Evolutionary conservation across 202 grass and related monocot species (phyloP), one percentile per base, ranked within the genome.

Genomic region (Panicum virgatum): DNA sequence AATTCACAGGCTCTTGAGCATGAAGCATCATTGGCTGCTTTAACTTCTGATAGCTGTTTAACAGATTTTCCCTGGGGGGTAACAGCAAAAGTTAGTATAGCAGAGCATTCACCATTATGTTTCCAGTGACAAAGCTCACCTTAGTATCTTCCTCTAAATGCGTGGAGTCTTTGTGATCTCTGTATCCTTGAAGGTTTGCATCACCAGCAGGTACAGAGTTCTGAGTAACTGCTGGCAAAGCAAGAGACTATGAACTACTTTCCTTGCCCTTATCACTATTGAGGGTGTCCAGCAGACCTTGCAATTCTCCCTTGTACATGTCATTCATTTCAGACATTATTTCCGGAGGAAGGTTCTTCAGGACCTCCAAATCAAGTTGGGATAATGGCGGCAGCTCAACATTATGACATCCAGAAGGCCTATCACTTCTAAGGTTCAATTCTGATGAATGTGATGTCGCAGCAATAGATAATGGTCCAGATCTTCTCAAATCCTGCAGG

Each of bases 241-340:
- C 79, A 79, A 48, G 34, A 63, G 57, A 85, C 63, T 85, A 84
- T 70, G 76, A 83, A 72, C 38, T 25, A 38, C 13, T 82, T 80
- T 54, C 69, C 67, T 53, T 87, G 79, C 62, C 82, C 43, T 86
- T 82, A 53, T 74, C 84, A n/a, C 51, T 20, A 61, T 71, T 48
- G 46, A 47, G 44, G 46, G 6, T 85, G 12, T 87, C 61, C n/a
- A 98, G 76, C 71, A 92, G 84, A 91, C 82, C 70, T 71, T 75
- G 70, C 58, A 98, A 85, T 75, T 94, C 77, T 77, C 96, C 96
- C 72, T 91, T 91, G 80, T 98, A 95, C 83, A 90, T 76, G 57
- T 75, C 82, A 88, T 98, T 86, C 85, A 98, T 98, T 82, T 98
- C 90, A 65, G 75, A 98, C 29, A 98, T 80, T 85, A 98, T 95